A percentile compares a stretch with the other conserved stretches of the same genome.
Evolutionary conservation across 805 yeast species (phyloP).

Genomic region (Wickerhamiella spandovensis): DNA sequence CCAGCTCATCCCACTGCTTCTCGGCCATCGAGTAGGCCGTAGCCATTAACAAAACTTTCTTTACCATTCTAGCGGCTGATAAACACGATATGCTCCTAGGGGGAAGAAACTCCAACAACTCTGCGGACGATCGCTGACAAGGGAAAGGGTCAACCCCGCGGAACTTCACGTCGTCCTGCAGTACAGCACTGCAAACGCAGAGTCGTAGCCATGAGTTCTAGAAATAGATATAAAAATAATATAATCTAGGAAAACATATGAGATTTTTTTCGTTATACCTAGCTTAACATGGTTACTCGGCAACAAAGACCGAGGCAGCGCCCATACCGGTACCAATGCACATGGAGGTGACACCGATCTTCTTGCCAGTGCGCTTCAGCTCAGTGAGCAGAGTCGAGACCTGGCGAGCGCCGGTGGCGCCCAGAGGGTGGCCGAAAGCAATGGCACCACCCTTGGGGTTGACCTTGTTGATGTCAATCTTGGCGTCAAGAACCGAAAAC

Average conservation of each 20-base stretch:
- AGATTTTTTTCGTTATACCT: neutral
- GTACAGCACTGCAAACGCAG: too few species aligned
- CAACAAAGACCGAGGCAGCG: conserved; percentile 77
- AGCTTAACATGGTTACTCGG: conserved; percentile 38
- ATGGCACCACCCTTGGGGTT: conserved; percentile 96
- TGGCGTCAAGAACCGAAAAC: conserved; percentile 51
- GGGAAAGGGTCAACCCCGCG: neutral
- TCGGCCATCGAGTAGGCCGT: neutral
- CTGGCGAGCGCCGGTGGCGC: conserved; percentile 87
- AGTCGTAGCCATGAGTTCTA: too few species aligned
- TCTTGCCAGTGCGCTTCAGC: conserved; percentile 53
- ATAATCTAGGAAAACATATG: neutral
- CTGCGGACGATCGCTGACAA: neutral
- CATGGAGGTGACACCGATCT: conserved; percentile 84
- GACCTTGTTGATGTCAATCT: conserved; percentile 56
- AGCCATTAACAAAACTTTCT: neutral
- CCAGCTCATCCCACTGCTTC: conserved; percentile 40
- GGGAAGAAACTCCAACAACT: too few species aligned
- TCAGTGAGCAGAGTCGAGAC: conserved; percentile 77
- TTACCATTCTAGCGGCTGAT: neutral
- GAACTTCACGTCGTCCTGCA: too few species aligned
- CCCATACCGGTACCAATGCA: conserved; percentile 99
- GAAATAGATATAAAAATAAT: neutral
- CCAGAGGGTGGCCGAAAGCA: conserved; percentile 90
- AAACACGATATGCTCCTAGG: too few species aligned